Percentiles rank a stretch among this genome's conserved stretches.
phyloP scores from a whole-genome alignment of 352 stramenopile genomes.

The Globisporangium viniferum region DNA sequence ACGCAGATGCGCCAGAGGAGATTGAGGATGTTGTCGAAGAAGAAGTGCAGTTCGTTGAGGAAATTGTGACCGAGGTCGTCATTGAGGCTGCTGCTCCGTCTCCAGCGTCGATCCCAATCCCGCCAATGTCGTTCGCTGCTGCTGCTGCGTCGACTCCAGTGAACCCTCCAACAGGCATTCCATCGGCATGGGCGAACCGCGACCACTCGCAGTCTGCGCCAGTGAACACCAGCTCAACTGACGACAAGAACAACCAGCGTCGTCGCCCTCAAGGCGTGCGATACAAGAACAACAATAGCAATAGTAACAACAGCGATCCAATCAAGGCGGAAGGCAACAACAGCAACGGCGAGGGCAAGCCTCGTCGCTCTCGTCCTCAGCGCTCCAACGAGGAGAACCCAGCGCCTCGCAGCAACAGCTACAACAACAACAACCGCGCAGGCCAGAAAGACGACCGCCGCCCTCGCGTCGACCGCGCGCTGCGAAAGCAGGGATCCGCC shows the following conservation, averaged over 20 bases:
- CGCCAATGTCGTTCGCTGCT: conserved; percentile 52
- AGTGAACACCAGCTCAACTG: conserved; percentile 17
- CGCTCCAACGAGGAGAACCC: conserved; percentile 28
- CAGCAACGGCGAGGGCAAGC: conserved; percentile 21
- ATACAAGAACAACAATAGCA: conserved; percentile 33
- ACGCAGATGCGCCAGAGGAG: conserved; percentile 17
- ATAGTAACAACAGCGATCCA: conserved; percentile 17
- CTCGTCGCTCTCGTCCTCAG: conserved; percentile 29
- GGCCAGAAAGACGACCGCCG: conserved; percentile 36
- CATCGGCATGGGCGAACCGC: conserved; percentile 19
- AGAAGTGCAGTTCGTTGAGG: conserved; percentile 1
- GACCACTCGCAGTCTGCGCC: conserved; percentile 23
- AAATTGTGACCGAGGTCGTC: conserved; percentile 8
- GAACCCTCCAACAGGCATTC: conserved; percentile 5
- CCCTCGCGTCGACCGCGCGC: conserved; percentile 29
- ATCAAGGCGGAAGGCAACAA: not conserved
- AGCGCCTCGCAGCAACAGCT: conserved; percentile 19
- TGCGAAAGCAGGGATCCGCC: conserved; percentile 35
- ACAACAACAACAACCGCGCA: conserved; percentile 15
- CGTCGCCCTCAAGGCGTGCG: conserved; percentile 33
- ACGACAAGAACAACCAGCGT: conserved; percentile 27
- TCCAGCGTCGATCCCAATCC: conserved; percentile 24
- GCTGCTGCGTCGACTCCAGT: conserved; percentile 21
- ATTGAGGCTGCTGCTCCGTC: conserved; percentile 14
- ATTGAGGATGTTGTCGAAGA: conserved; percentile 12